Percentiles rank a stretch among this genome's conserved stretches.
Conservation (phyloP, 1,284 basidiomycete genomes). For the Irpex rosettiformis region DNA sequence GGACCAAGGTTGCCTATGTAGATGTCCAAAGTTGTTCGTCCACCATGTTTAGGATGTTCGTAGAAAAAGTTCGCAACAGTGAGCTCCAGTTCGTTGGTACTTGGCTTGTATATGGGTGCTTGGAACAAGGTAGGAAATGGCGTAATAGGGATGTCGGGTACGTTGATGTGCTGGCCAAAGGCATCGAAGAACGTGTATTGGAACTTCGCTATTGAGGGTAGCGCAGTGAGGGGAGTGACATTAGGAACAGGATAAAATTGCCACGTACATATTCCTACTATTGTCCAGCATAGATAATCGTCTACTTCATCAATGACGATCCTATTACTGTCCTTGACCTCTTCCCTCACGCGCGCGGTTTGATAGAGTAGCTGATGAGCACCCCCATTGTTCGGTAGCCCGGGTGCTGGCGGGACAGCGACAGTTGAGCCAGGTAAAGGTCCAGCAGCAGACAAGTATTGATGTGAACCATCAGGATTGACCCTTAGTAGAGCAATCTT, state of each 20-base stretch:
- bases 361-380: constrained; percentile 79
- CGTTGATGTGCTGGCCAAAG: constrained; percentile 70
- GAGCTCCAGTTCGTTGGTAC: constrained; percentile 67
- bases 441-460: constrained; percentile 81
- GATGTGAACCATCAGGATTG: constrained; percentile 74
- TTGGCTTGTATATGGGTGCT: constrained; percentile 63
- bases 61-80: constrained; percentile 85
- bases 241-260: background rate
- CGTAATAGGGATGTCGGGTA: constrained; percentile 79
- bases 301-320: constrained; percentile 83
- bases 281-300: constrained; percentile 94
- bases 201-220: constrained; percentile 65
- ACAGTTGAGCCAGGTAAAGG: constrained; percentile 75
- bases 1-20: constrained; percentile 90
- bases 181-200: constrained; percentile 95
- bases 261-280: constrained; percentile 88
- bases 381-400: constrained; percentile 69
- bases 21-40: constrained; percentile 74
- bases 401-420: constrained; percentile 59
- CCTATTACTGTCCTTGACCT: constrained; percentile 68
- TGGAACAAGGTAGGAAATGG: constrained; percentile 87
- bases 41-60: constrained; percentile 60
- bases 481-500: constrained; percentile 89
- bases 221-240: constrained; percentile 13
- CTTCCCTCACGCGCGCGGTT: constrained; percentile 68